Evolutionary conservation across 306 rosid genomes (phyloP), one percentile per base, ranked within the genome.

Genomic region (Malus fusca): DNA sequence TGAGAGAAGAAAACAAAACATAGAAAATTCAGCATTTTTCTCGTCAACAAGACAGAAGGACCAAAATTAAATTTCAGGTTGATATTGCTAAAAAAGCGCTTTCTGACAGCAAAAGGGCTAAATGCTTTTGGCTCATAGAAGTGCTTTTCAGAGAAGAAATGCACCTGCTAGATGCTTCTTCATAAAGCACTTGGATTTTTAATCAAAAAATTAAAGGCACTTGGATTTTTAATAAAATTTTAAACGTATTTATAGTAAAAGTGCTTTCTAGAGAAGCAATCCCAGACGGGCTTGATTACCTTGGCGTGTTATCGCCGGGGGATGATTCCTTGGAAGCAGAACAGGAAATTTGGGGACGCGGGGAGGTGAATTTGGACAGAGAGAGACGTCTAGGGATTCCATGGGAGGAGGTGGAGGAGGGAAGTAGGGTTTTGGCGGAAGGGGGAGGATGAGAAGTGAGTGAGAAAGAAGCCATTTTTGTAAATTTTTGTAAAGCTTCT

Each of bases 251-350:
- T 15, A 48, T 15, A 4, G 55, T 5, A 48, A 5, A 48, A 15
- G 21, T 5, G 55, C 3, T 14, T 46, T 48, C 5, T 15, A 48
- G 21, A 48, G 18, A 17, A 48, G 55, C 55, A 48, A 48, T 2
- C 21, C 53, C 14, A 43, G 55, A 48, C 2, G 21, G 21, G 55
- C 55, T 48, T 21, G n/a, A 64, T 64, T 64, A 64, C 46, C 90
- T 91, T 31, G 88, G 87, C 58, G 60, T 40, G 88, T 78, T 90
- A 75, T 91, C 95, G 66, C 70, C 26, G 59, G 81, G 68, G 78
- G 81, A 40, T 1, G 80, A 69, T 74, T 89, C 94, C 63, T 88
- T 85, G 18, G 93, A 71, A n/a, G 90, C 85, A 78, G 92, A 88
- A 63, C 90, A 86, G 3, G 78, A 70, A 51, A 73, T 55, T 55